Evolutionary conservation across 495 filamentous ascomycete genomes (phyloP), one percentile per base, ranked within the genome.

Genomic region (Aspergillus steynii): DNA sequence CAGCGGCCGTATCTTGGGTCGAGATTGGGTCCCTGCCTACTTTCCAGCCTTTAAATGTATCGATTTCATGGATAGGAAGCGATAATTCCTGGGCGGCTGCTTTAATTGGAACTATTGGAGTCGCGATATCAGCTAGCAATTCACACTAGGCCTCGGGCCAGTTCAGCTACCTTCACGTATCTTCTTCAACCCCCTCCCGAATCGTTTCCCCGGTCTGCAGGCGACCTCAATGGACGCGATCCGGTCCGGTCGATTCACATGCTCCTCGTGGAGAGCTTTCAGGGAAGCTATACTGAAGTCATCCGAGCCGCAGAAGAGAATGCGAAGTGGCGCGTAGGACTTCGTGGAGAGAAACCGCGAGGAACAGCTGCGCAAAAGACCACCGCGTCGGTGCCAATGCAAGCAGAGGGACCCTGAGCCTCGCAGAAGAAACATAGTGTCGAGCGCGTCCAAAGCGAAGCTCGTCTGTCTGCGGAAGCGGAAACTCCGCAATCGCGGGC

Each of bases 251-350:
- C 86, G 75, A 15, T 71, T 65, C 26, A 76, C 32, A 51, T 86
- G 80, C 67, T 93, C 87, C 2, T 69, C 65, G 67, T 90, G 75
- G 50, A 99, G 77, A 26, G 89, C 90, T 53, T 79, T 78, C 52
- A 99, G 81, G 2, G 93, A 92, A 42, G 84, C 84, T 68, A 88
- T 88, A 75, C 93, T 97, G 74, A 97, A 96, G 5, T 89, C 81
- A 69, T 99, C 95, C 10, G 96, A 96, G 29, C 95, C 95, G 72
- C 93, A 98, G 76, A 97, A 99, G 20, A 99, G 85, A 53, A 99
- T 91, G n/a, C 88, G 83, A 29, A 99, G 81, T 2, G 92, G 92
- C 29, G 87, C 83, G 64, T 74, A 71, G 25, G 73, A 54, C 53
- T 72, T 77, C 42, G 73, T 76, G 1, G 74, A 54, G 48, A 74